Base-by-base conservation (phyloP, 2,329 filamentous ascomycete genomes). In the Aspergillus pseudoglaucus region DNA sequence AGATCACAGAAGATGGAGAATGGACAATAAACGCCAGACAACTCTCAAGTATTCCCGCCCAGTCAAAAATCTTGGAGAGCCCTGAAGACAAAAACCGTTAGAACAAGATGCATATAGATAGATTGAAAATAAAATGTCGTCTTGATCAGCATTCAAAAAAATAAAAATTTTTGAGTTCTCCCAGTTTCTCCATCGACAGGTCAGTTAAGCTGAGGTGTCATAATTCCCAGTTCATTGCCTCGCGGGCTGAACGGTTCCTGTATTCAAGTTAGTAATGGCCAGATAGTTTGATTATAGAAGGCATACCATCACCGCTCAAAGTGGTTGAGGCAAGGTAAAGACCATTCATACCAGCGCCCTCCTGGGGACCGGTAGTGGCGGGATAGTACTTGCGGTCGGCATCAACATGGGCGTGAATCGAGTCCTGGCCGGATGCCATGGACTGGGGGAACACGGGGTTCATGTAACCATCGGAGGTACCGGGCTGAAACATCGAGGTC, bases 401-500 rank as follows among this genome's bases (percentile, higher is more conserved):
- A 76, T 72, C 70, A 51, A 77, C 80, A 71, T 83, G 84, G 72
- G 74, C 75, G 77, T 84, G 85, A 76, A 79, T 80, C 75, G 74
- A 77, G 75, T 81, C 85, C 77, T 83, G 83, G 70, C 76, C 82
- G 74, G 83, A 78, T 69, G 79, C 77, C 78, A 79, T 75, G 76
- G 84, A 84, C 77, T 83, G 66, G 67, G 76, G 73, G 72, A 80
- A 82, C 65, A 78, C 75, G 66, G 74, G 74, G 71, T 75, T 79
- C 75, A 80, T 78, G 71, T 81, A 83, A 69, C 77, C 75, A 71
- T 82, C 75, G 70, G 84, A 80, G 73, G 80, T 77, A 78, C 82
- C 83, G 74, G 83, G 71, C 74, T 84, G 84, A 75, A 88, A 88
- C 82, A 89, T 86, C 67, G 85, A 80, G 63, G 84, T 79, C 85